Percentiles rank a stretch among this genome's conserved stretches.
Conservation (phyloP, 2,329 filamentous ascomycete genomes). For the Didymella sp. region DNA sequence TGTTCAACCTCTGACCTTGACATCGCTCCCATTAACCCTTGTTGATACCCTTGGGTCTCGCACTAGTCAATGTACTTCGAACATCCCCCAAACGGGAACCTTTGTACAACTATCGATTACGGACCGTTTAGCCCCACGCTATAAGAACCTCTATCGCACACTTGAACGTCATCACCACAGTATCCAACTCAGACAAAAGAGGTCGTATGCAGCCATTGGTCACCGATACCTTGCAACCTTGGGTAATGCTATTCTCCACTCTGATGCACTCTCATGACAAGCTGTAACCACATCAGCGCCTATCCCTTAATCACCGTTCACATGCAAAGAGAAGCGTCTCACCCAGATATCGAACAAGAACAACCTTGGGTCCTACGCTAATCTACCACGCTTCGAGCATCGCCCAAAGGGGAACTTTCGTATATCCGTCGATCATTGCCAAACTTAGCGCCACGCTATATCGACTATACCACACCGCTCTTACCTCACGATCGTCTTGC, state of each 20-base stretch:
- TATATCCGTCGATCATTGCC: background rate
- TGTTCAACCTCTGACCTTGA: too few relatives aligned
- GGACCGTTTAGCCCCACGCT: background rate
- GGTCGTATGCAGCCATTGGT: too few relatives aligned
- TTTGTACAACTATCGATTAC: background rate
- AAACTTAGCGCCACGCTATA: background rate
- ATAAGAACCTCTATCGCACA: too few relatives aligned
- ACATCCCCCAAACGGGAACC: background rate
- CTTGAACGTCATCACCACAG: too few relatives aligned
- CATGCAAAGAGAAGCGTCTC: too few relatives aligned
- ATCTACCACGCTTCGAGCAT: background rate
- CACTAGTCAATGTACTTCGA: background rate
- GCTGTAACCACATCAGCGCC: too few relatives aligned
- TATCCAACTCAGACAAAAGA: too few relatives aligned
- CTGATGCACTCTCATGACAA: too few relatives aligned
- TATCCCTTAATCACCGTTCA: too few relatives aligned
- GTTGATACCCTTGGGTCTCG: too few relatives aligned
- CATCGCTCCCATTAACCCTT: background rate
- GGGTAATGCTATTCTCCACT: too few relatives aligned
- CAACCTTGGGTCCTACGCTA: background rate
- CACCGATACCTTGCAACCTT: too few relatives aligned
- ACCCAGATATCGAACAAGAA: background rate
- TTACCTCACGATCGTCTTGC: background rate
- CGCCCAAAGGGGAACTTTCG: background rate
- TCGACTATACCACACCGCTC: background rate